phyloP scores from a whole-genome alignment of 2,329 filamentous ascomycete genomes.

The Sporothrix inflata region DNA sequence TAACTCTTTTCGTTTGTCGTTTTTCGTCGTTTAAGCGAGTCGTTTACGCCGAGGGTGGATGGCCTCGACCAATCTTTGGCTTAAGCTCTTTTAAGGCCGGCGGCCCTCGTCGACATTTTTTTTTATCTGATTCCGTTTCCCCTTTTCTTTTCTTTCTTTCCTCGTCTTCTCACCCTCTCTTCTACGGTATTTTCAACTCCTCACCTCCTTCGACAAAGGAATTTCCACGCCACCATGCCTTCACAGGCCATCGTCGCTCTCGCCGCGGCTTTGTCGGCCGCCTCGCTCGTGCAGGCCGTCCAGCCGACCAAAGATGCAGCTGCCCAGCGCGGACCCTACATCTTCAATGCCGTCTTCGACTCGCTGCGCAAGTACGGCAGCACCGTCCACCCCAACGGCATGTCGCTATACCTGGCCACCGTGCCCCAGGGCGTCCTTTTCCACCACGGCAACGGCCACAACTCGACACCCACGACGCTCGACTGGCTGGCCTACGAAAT shows the following conservation, averaged over 20 bases:
- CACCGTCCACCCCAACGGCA: conserved; percentile 73
- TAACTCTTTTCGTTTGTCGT: not conserved
- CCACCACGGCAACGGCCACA: conserved; percentile 63
- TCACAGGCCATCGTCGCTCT: conserved; percentile 15
- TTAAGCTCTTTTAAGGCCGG: not conserved
- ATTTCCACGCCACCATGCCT: not conserved
- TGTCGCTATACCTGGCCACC: conserved; percentile 68
- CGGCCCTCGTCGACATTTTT: not conserved
- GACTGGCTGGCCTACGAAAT: conserved; percentile 80
- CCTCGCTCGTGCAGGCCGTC: not conserved
- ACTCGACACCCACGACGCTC: conserved; percentile 51
- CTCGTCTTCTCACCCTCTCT: too few relatives aligned
- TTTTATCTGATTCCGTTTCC: not conserved
- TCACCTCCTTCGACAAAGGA: too few relatives aligned
- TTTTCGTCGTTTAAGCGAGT: not conserved
- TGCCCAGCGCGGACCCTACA: conserved; percentile 44
- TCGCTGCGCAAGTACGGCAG: conserved; percentile 69
- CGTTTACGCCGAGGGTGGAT: not conserved
- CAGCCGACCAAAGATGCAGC: conserved; percentile 28
- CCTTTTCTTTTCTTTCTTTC: not conserved
- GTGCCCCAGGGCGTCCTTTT: conserved; percentile 67
- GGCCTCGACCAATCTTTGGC: not conserved
- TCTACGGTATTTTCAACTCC: not conserved
- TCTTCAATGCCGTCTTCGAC: conserved; percentile 58
- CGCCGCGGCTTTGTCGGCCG: not conserved